phyloP scores from a whole-genome alignment of 2,329 filamentous ascomycete genomes.

The Penicillium sp. region DNA sequence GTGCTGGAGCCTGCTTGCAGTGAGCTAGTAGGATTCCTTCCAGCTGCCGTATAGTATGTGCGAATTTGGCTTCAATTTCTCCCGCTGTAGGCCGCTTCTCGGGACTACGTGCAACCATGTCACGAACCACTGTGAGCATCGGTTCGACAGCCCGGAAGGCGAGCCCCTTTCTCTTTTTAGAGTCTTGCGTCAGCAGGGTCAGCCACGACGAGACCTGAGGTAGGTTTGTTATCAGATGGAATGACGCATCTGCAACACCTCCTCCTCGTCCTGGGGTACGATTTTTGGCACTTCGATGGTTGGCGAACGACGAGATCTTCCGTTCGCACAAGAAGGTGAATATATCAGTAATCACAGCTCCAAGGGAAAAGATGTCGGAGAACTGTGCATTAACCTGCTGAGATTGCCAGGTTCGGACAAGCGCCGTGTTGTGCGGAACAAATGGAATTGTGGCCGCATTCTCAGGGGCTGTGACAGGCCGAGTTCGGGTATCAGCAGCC shows the following conservation, averaged over 20 bases:
- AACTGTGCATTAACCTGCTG: slow-evolving; percentile 30
- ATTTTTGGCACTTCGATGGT: slow-evolving; percentile 53
- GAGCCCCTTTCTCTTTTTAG: slow-evolving; percentile 38
- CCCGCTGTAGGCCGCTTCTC: slow-evolving; percentile 28
- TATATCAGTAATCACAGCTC: slow-evolving; percentile 57
- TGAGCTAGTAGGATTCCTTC: slow-evolving; percentile 15
- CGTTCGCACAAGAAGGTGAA: slow-evolving; percentile 57
- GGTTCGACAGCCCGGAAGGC: slow-evolving; percentile 35
- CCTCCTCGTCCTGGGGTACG: slow-evolving; percentile 45
- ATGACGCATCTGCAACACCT: slow-evolving; percentile 54
- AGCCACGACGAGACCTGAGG: slow-evolving; percentile 57
- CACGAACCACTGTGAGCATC: slow-evolving; percentile 34
- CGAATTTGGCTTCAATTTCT: slow-evolving; percentile 26
- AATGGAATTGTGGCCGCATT: slow-evolving; percentile 16
- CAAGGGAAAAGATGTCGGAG: slow-evolving; percentile 58
- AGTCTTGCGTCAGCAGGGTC: slow-evolving; percentile 46
- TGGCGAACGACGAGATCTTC: slow-evolving; percentile 52
- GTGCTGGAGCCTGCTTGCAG: slow-evolving; percentile 7
- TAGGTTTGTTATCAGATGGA: slow-evolving; percentile 50
- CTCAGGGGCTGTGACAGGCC: slow-evolving; percentile 30
- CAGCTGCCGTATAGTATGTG: slow-evolving; percentile 20
- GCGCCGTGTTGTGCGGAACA: slow-evolving; percentile 20
- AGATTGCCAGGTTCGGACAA: slow-evolving; percentile 38
- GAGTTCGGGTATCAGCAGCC: slow-evolving; percentile 19
- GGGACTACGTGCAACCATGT: slow-evolving; percentile 35